Base-by-base conservation (phyloP, 768 basidiomycete genomes). In the Amyloporia xantha region DNA sequence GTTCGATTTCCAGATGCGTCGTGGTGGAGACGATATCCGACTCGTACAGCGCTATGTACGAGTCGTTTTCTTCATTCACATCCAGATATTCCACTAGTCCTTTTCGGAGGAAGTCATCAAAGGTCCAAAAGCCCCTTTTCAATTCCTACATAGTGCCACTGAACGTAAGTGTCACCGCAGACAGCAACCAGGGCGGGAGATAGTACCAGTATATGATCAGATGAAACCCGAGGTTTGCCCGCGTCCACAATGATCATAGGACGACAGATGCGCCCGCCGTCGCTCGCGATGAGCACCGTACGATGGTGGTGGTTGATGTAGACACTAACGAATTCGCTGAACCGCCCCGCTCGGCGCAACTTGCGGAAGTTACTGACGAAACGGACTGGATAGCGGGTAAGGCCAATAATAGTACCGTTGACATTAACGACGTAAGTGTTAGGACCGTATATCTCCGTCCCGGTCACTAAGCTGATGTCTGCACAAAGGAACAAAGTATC, bases 21-120 rank as follows among this genome's bases (percentile, higher is more conserved):
- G 93, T 94, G 2, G 77, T 68, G 39, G 78, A 71, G 20, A 81
- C 79, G 59, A 98, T 91, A 64, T 92, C 81, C 25, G 78, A 69
- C 67, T 99, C 96, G 68, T 96, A 94, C 39, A 98, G 75, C 1
- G 96, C 93, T 56, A 99, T 95, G 65, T 86, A 86, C 17, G 94
- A 85, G 67, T 98, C 96, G 64, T 98, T 98, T 68, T 99, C 96
- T 68, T 99, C 96, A 64, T 99, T 99, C 47, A 97, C 94, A 63
- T 98, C 96, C 35, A 97, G 82, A 62, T 99, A 99, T 65, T 99
- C 96, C 51, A 98, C 91, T 12, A 99, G 77, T 25, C 96, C 96
- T 54, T 83, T 82, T 40, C 78, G 77, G 19, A 99, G 73, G 69
- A 99, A 98, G 64, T 94, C 92, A 64, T 99, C 95, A 62, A 99